These are phyloP conservation scores for Plasmodium reichenowi DNA, from an alignment of 169 alveolate genomes.

Conservation along the genomic window DNA sequence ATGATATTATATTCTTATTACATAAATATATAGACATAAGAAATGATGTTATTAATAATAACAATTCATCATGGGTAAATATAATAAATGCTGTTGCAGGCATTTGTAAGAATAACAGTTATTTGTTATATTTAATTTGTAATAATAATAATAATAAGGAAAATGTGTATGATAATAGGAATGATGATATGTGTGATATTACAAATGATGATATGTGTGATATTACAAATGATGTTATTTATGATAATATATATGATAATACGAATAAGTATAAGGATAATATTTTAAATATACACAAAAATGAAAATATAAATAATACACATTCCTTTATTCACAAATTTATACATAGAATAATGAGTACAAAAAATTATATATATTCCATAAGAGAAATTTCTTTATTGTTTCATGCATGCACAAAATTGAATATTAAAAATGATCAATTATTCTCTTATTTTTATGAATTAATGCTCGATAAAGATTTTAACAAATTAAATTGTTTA, in stretches of 20 bases:
- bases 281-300: no score
- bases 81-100: conserved; percentile 25
- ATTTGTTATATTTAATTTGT: conserved; percentile 20
- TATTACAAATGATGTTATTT: no score
- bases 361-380: conserved; percentile 15
- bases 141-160: conserved; percentile 4
- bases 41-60: conserved; percentile 44
- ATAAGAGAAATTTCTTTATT: conserved; percentile 69
- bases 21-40: conserved; percentile 13
- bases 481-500: conserved; percentile 24
- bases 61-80: conserved; percentile 55
- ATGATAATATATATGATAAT: no score
- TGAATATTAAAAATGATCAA: conserved; percentile 19
- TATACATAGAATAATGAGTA: conserved; percentile 14
- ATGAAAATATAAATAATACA: background rate
- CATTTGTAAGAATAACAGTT: conserved; percentile 34
- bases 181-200: no score
- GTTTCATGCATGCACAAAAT: conserved; percentile 34
- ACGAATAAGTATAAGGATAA: no score
- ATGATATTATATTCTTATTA: conserved; percentile 29
- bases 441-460: conserved; percentile 39
- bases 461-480: conserved; percentile 2
- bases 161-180: background rate
- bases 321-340: conserved; percentile 24
- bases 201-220: no score